A percentile compares a stretch with the other conserved stretches of the same genome.
Evolutionary conservation across 345 rosid species (phyloP).

Genomic region (Eucalyptus curtisii): DNA sequence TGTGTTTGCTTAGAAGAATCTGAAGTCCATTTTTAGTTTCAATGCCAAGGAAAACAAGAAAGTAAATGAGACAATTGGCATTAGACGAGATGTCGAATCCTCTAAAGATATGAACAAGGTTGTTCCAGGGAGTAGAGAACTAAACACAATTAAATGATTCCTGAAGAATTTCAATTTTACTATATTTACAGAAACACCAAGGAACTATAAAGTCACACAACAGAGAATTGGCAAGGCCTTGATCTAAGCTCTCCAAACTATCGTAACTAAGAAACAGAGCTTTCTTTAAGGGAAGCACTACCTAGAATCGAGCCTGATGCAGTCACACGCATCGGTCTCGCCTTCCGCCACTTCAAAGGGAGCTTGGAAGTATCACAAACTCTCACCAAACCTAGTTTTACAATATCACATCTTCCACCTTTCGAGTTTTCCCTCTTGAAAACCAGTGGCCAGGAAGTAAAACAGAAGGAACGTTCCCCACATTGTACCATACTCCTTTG

Average conservation of each 20-base stretch:
- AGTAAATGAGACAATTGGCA: neutral
- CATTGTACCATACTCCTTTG: constrained; percentile 52
- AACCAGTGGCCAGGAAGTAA: constrained; percentile 40
- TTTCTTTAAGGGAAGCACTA: constrained; percentile 63
- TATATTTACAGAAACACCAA: neutral
- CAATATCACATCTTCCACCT: constrained; percentile 52
- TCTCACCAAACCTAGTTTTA: constrained; percentile 52
- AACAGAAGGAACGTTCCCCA: constrained; percentile 64
- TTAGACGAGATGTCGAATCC: neutral
- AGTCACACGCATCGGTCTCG: constrained; percentile 43
- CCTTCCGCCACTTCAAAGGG: constrained; percentile 64
- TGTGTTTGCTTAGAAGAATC: neutral
- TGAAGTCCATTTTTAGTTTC: neutral
- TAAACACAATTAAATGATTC: neutral
- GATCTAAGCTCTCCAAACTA: neutral
- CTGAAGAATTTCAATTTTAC: neutral
- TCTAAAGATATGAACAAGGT: neutral
- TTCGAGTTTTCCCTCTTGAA: constrained; percentile 79
- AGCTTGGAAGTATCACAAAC: constrained; percentile 41
- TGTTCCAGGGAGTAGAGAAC: neutral
- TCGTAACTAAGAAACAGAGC: neutral
- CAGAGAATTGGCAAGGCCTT: neutral
- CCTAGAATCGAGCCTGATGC: constrained; percentile 62
- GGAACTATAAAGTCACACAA: neutral
- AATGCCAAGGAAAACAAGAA: neutral